Evolutionary conservation across 306 rosid species (phyloP).

Genomic region (Fragaria ananassa): DNA sequence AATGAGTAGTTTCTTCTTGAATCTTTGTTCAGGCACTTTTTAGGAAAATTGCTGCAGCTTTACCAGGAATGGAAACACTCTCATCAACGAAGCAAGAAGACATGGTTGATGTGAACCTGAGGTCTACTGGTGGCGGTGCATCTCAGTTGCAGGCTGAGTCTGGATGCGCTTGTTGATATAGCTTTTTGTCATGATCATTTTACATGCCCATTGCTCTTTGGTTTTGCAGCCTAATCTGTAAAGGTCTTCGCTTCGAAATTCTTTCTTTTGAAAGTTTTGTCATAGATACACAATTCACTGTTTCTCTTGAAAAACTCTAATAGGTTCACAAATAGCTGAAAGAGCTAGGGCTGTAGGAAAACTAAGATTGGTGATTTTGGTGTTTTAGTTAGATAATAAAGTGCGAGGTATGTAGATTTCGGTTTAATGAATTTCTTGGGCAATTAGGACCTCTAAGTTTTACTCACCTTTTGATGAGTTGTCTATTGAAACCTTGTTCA

Average conservation of each 20-base stretch:
- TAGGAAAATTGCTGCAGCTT: slow-evolving; percentile 84
- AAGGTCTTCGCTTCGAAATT: slow-evolving; percentile 21
- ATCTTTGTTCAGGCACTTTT: slow-evolving; percentile 54
- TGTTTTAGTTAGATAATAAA: slow-evolving; percentile 1
- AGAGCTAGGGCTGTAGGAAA: slow-evolving; percentile 14
- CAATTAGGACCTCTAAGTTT: not conserved
- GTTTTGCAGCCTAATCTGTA: slow-evolving; percentile 29
- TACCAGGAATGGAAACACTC: slow-evolving; percentile 90
- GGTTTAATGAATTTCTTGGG: not conserved
- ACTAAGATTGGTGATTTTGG: not conserved
- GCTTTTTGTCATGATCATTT: not conserved
- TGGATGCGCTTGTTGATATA: slow-evolving; percentile 60
- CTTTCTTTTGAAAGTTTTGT: not conserved
- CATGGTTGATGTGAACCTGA: slow-evolving; percentile 87
- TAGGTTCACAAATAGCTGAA: slow-evolving; percentile 11
- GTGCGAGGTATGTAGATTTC: not conserved
- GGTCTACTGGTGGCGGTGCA: slow-evolving; percentile 45
- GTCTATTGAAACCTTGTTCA: not conserved
- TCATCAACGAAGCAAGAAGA: slow-evolving; percentile 86
- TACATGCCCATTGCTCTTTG: slow-evolving; percentile 19
- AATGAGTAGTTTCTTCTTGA: not conserved
- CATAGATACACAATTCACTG: not conserved
- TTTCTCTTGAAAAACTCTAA: not conserved
- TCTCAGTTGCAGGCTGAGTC: slow-evolving; percentile 51
- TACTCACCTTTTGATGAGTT: not conserved